phyloP scores from a whole-genome alignment of 257 asterid species.

The Nemophila menziesii region DNA sequence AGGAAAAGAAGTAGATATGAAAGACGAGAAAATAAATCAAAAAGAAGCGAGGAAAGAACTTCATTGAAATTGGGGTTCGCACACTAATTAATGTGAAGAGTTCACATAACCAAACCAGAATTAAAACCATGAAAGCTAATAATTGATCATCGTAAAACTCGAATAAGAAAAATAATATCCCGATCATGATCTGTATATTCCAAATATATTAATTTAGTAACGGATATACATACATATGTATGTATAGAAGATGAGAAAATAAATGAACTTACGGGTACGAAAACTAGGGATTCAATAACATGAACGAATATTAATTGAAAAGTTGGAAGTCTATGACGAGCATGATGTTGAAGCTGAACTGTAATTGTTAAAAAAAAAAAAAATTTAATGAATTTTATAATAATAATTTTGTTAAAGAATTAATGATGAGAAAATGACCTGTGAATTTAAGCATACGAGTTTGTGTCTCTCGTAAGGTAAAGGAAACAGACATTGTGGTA shows the following conservation, averaged over 20 bases:
- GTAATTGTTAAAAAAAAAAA: conserved; percentile 14
- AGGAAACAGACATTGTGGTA: conserved; percentile 97
- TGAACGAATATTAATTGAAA: conserved; percentile 97
- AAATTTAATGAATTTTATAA: conserved; percentile 5
- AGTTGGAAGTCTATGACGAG: conserved; percentile 97
- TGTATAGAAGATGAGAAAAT: neutral
- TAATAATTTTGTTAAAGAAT: neutral
- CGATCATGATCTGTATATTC: conserved; percentile 84
- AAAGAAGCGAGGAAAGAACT: conserved; percentile 99
- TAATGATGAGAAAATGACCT: conserved; percentile 33
- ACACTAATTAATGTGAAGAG: conserved; percentile 97
- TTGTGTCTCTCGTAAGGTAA: conserved; percentile 97
- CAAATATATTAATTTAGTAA: conserved; percentile 12
- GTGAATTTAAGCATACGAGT: conserved; percentile 99
- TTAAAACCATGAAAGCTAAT: conserved; percentile 93
- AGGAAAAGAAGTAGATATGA: conserved; percentile 92
- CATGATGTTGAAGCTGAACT: conserved; percentile 99
- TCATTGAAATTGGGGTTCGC: conserved; percentile 97
- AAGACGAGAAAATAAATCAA: conserved; percentile 92
- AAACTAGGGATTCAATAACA: conserved; percentile 94
- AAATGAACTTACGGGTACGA: conserved; percentile 72
- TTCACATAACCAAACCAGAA: conserved; percentile 98
- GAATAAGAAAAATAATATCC: conserved; percentile 89
- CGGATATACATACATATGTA: conserved; percentile 3
- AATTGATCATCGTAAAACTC: conserved; percentile 98